phyloP scores from a whole-genome alignment of 2,329 filamentous ascomycete genomes.

The Fusarium nematophilum region DNA sequence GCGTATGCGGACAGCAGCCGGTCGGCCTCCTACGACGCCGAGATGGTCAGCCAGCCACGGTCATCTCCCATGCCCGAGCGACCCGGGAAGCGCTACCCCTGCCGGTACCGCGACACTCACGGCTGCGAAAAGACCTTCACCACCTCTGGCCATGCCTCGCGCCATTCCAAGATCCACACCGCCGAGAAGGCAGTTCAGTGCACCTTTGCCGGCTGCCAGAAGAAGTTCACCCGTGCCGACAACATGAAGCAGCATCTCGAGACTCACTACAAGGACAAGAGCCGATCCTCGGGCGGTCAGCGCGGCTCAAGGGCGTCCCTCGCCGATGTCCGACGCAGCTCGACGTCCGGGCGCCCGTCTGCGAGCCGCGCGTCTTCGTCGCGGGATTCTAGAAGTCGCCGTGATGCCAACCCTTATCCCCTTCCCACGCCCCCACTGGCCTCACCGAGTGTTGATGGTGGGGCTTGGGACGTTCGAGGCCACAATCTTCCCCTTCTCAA shows the following conservation, averaged over 20 bases:
- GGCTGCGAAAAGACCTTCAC: slow-evolving; percentile 84
- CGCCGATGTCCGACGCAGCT: slow-evolving; percentile 48
- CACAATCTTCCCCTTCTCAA: slow-evolving; percentile 58
- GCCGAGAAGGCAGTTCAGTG: slow-evolving; percentile 81
- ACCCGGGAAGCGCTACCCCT: slow-evolving; percentile 76
- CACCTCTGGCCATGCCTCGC: slow-evolving; percentile 85
- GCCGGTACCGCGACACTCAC: slow-evolving; percentile 76
- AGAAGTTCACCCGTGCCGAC: slow-evolving; percentile 84
- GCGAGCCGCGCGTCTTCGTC: slow-evolving; percentile 46
- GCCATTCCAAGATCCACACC: slow-evolving; percentile 86
- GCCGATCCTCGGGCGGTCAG: slow-evolving; percentile 54
- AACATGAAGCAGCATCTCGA: slow-evolving; percentile 90
- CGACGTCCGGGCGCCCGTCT: slow-evolving; percentile 45
- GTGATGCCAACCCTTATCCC: slow-evolving; percentile 57
- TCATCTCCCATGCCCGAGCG: slow-evolving; percentile 58
- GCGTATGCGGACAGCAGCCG: slow-evolving; percentile 57
- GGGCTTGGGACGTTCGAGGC: slow-evolving; percentile 61
- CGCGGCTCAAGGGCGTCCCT: slow-evolving; percentile 49
- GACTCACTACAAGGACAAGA: slow-evolving; percentile 77
- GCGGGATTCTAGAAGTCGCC: slow-evolving; percentile 45
- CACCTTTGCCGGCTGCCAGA: slow-evolving; percentile 76
- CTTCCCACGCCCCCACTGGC: slow-evolving; percentile 50
- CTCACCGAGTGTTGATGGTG: slow-evolving; percentile 49
- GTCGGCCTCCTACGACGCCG: slow-evolving; percentile 64
- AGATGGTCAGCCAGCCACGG: slow-evolving; percentile 51